Base-by-base conservation (phyloP, 768 basidiomycete genomes). In the Trametes coccinea region DNA sequence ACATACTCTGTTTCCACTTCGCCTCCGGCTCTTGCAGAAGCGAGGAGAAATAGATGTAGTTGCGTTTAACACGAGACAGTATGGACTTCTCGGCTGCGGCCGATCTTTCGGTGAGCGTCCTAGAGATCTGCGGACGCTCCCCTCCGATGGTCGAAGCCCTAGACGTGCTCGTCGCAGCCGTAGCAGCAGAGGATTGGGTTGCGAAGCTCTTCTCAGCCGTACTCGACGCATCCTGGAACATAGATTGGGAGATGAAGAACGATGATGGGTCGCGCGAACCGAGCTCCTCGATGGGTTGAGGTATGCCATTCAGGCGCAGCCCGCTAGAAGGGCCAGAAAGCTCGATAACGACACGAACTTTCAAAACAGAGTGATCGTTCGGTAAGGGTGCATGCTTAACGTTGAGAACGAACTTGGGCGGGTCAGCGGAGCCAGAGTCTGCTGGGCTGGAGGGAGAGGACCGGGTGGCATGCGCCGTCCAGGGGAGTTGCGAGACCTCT, bases 21-120 rank as follows among this genome's bases (percentile, higher is more conserved):
- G 94, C 93, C 73, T 98, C 95, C 0, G 97, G 97, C 69, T 98
- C 96, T 74, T 98, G 97, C 51, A 99, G 75, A 50, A 99, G 78
- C 0, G 95, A 97, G 1, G 95, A 95, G 73, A 99, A 98, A 74
- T 98, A 98, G 55, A 98, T 98, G 69, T 99, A 99, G 72, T 92
- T 96, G 61, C 97, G 82, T 69, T 88, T 84, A 22, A 98, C 92
- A 64, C 94, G 81, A 5, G 92, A 87, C 14, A 91, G 70, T n/a
- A 98, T 90, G 3, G 88, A 85, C 72, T 94, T 93, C 64, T 93
- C 88, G 5, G 85, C 89, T 1, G 83, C 83, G 5, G 83, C 75
- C 27, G 80, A 75, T 11, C 72, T 85, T 72, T 75, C 88, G 65
- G 65, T 84, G 71, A 33, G 74, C 9, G 73, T 67, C 31, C 69